These are phyloP conservation scores for peach (Prunus persica) DNA, from an alignment of 306 rosid species.

Conservation along the genomic window Prunus_persica_NCBIv2 NC_034009.1:440001-440500, in stretches of 20 bases:
- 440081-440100: not conserved
- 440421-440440: not conserved
- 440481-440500: slow-evolving; percentile 95
- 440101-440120: not conserved
- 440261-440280: not conserved
- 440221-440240: not conserved
- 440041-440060: not conserved
- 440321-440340: not conserved
- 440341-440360: not conserved
- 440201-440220: not conserved
- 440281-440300: not conserved
- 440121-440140: not conserved
- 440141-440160: not conserved
- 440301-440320: not conserved
- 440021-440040: not conserved
- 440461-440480: not conserved
- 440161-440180: not conserved
- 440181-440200: not conserved
- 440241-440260: too few species aligned
- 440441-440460: not conserved
- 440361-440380: not conserved
- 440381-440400: not conserved
- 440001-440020: slow-evolving; percentile 55
- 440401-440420: not conserved
- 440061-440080: not conserved